These are phyloP conservation scores for Ceratocystis smalleyi DNA, from an alignment of 2,329 filamentous ascomycete genomes.

Conservation along the genomic window DNA sequence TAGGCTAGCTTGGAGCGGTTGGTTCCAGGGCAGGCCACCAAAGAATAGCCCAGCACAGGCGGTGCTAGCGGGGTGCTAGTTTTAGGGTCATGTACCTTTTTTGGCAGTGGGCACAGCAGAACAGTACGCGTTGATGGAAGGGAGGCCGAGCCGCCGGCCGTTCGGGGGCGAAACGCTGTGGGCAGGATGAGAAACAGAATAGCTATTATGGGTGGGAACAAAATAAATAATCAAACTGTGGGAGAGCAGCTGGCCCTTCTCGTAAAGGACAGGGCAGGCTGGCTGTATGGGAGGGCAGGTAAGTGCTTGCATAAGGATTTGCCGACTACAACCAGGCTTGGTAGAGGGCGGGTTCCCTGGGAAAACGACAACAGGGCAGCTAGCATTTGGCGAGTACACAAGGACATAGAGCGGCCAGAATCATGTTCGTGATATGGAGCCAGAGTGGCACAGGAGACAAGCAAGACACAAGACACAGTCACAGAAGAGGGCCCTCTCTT, in stretches of 20 bases:
- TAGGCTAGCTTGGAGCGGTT: not conserved
- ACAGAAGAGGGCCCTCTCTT: not conserved
- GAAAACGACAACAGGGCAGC: not conserved
- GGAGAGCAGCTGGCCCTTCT: not conserved
- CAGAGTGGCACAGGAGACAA: not conserved
- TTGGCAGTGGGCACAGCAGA: not conserved
- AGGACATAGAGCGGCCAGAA: not conserved
- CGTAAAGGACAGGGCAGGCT: not conserved
- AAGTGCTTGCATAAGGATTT: slow-evolving; percentile 17
- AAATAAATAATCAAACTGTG: no score
- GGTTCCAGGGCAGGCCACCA: not conserved
- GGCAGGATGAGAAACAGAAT: no score
- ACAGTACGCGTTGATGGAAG: not conserved
- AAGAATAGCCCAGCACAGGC: not conserved
- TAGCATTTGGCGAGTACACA: not conserved
- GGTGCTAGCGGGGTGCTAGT: not conserved
- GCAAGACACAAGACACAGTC: not conserved
- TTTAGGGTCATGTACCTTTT: not conserved
- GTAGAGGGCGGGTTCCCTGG: not conserved
- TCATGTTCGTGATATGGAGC: not conserved
- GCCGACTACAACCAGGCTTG: slow-evolving; percentile 6
- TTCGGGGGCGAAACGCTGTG: not conserved
- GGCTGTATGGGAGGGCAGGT: not conserved
- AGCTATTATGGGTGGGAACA: no score
- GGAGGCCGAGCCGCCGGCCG: not conserved